These are phyloP conservation scores for Podospora pseudopauciseta DNA, from an alignment of 495 filamentous ascomycete species.

Conservation along the genomic window DNA sequence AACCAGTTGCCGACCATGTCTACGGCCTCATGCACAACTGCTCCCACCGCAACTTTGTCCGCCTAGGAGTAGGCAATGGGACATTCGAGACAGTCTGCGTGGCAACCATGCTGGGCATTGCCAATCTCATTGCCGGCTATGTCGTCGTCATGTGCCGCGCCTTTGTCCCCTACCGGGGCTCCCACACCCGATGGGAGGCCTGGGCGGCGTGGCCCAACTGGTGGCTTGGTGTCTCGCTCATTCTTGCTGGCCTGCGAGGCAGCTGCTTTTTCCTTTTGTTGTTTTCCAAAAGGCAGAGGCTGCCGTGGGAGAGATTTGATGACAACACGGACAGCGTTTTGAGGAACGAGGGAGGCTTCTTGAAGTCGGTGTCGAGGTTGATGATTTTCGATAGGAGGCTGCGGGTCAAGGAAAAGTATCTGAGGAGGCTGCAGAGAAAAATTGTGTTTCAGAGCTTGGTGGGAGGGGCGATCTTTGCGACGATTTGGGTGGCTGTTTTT, in stretches of 20 bases:
- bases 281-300: conserved; percentile 37
- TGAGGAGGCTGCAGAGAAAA: conserved; percentile 38
- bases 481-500: conserved; percentile 33
- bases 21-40: conserved; percentile 48
- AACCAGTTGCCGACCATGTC: conserved; percentile 40
- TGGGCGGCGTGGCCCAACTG: conserved; percentile 41
- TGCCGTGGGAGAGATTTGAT: conserved; percentile 44
- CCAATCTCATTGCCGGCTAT: conserved; percentile 32
- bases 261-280: conserved; percentile 43
- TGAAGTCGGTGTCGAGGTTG: conserved; percentile 28
- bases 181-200: conserved; percentile 35
- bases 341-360: conserved; percentile 15
- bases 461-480: conserved; percentile 37
- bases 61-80: conserved; percentile 43
- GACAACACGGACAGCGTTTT: conserved; percentile 21
- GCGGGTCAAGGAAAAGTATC: conserved; percentile 38
- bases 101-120: conserved; percentile 37
- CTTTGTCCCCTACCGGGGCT: conserved; percentile 31
- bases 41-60: conserved; percentile 50
- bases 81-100: conserved; percentile 45
- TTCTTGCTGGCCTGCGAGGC: conserved; percentile 37
- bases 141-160: conserved; percentile 33
- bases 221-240: conserved; percentile 37
- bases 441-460: conserved; percentile 41
- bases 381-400: conserved; percentile 46